phyloP scores from a whole-genome alignment of 2,329 filamentous ascomycete species.

The Microsporum canis region DNA sequence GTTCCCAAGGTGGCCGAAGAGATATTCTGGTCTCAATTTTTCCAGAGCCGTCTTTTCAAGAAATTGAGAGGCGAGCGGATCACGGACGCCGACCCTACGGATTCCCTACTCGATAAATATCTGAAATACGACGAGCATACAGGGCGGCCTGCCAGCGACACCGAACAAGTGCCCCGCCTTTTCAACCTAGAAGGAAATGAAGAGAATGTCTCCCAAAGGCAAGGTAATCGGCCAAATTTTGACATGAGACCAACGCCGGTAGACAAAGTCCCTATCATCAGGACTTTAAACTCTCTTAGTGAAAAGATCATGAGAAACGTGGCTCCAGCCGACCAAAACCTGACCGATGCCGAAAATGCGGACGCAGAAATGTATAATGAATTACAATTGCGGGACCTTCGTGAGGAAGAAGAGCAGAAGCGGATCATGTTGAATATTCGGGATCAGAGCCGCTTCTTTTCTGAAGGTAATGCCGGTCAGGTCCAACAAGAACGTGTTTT shows the following conservation, averaged over 20 bases:
- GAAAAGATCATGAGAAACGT: constrained; percentile 90
- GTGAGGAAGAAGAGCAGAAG: constrained; percentile 59
- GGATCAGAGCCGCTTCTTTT: constrained; percentile 75
- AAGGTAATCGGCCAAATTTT: constrained; percentile 75
- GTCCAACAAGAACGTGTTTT: constrained; percentile 46
- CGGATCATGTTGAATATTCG: constrained; percentile 77
- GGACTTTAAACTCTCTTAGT: constrained; percentile 77
- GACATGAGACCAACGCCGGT: constrained; percentile 72
- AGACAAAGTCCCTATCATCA: constrained; percentile 76
- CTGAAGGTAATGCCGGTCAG: constrained; percentile 34
- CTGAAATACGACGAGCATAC: constrained; percentile 57
- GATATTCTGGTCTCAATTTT: constrained; percentile 90
- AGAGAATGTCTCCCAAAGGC: constrained; percentile 78
- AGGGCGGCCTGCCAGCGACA: constrained; percentile 34
- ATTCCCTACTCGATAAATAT: constrained; percentile 77
- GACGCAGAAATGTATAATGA: constrained; percentile 65
- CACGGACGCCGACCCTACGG: constrained; percentile 61
- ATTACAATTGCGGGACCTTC: constrained; percentile 68
- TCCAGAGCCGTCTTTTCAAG: constrained; percentile 80
- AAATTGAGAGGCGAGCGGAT: constrained; percentile 84
- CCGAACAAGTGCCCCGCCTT: constrained; percentile 67
- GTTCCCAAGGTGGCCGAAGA: constrained; percentile 68
- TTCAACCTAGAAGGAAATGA: constrained; percentile 92
- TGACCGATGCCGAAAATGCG: constrained; percentile 52
- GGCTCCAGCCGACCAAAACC: constrained; percentile 61